Conservation (phyloP, 2,329 filamentous ascomycete genomes). For the Scedosporium minutisporum region DNA sequence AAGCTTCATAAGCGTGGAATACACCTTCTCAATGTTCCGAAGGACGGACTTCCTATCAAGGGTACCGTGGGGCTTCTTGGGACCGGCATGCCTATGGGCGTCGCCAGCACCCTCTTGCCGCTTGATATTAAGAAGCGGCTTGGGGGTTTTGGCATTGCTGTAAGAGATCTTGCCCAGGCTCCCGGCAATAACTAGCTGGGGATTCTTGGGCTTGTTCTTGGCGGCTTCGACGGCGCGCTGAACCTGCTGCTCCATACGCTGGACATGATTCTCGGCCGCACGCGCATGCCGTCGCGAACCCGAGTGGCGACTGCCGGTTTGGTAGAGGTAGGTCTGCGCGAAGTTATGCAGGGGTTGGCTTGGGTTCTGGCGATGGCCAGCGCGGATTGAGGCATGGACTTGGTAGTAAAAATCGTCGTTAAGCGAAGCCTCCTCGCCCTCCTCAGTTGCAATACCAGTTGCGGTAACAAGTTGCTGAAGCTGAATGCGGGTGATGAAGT, state of each 20-base stretch:
- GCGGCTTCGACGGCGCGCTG: conserved; percentile 94
- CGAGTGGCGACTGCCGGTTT: conserved; percentile 78
- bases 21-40: conserved; percentile 80
- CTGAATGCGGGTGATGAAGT: conserved; percentile 97
- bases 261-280: conserved; percentile 91
- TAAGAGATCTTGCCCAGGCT: conserved; percentile 97
- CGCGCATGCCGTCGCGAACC: conserved; percentile 65
- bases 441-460: conserved; percentile 76
- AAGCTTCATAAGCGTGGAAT: conserved; percentile 80
- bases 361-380: conserved; percentile 79
- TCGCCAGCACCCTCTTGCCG: conserved; percentile 62
- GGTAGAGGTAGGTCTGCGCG: conserved; percentile 93
- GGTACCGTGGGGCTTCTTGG: conserved; percentile 28
- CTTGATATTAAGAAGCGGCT: conserved; percentile 92
- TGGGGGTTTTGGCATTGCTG: conserved; percentile 96
- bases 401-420: conserved; percentile 98
- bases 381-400: conserved; percentile 89
- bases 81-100: conserved; percentile 39
- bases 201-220: conserved; percentile 96
- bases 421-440: conserved; percentile 69
- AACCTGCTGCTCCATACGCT: conserved; percentile 98
- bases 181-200: conserved; percentile 90
- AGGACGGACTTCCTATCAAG: conserved; percentile 76
- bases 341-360: conserved; percentile 92
- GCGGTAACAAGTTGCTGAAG: conserved; percentile 91